phyloP scores from a whole-genome alignment of 768 basidiomycete species.

The Suillus subluteus region DNA sequence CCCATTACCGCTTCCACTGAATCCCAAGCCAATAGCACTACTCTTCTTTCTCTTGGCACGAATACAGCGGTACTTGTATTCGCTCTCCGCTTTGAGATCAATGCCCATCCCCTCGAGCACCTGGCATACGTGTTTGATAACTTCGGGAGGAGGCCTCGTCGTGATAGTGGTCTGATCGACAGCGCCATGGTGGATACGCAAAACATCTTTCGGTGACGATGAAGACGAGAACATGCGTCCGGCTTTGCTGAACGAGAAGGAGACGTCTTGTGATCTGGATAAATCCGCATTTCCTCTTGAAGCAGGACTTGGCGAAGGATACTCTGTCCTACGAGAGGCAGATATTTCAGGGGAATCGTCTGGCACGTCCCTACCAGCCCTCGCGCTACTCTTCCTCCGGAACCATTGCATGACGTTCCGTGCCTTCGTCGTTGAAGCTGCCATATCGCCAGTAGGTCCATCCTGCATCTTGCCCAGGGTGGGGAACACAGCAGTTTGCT shows the following conservation, averaged over 20 bases:
- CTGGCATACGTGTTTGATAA: constrained; percentile 81
- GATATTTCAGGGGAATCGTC: constrained; percentile 23
- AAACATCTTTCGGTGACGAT: constrained; percentile 44
- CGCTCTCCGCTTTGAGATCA: constrained; percentile 84
- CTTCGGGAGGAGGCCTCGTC: constrained; percentile 79
- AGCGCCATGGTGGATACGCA: constrained; percentile 89
- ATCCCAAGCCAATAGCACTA: constrained; percentile 46
- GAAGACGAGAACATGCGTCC: constrained; percentile 38
- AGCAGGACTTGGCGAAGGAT: constrained; percentile 33
- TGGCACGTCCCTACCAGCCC: constrained; percentile 32
- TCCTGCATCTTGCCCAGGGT: constrained; percentile 28
- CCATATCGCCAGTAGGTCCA: constrained; percentile 43
- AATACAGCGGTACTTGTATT: constrained; percentile 89
- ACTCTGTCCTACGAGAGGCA: constrained; percentile 23
- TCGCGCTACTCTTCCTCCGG: constrained; percentile 65
- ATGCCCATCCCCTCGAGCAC: constrained; percentile 90
- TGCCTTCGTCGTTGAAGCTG: constrained; percentile 84
- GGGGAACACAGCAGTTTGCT: constrained; percentile 29
- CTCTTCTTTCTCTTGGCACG: constrained; percentile 75
- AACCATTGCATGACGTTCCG: constrained; percentile 99
- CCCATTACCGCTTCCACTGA: constrained; percentile 45
- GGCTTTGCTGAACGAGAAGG: constrained; percentile 43
- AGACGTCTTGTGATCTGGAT: constrained; percentile 31
- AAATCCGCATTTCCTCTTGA: constrained; percentile 27
- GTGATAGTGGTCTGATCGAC: constrained; percentile 92